Conservation (phyloP, 1,284 basidiomycete species). For the Rhodotorula sp. region DNA sequence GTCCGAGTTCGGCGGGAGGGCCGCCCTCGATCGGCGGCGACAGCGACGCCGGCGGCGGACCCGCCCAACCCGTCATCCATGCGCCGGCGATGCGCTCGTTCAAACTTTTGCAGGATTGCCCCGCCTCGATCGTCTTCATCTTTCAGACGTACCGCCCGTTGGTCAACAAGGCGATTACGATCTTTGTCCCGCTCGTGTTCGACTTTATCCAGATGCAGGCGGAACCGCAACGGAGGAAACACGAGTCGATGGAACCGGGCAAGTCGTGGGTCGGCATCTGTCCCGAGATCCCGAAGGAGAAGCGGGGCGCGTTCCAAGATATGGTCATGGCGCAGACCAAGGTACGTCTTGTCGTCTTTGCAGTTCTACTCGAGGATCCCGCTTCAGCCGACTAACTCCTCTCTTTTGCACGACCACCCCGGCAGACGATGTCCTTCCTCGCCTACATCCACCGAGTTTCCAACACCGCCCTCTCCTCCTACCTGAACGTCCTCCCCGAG, state of each 20-base stretch:
- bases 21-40: constrained; percentile 13
- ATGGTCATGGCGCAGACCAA: constrained; percentile 93
- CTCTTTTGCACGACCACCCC: neutral
- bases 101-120: constrained; percentile 93
- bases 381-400: neutral
- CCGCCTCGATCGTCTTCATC: constrained; percentile 87
- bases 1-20: neutral
- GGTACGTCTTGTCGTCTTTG: constrained; percentile 53
- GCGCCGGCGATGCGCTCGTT: constrained; percentile 76
- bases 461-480: constrained; percentile 69
- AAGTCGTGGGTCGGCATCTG: constrained; percentile 85
- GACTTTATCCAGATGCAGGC: constrained; percentile 74
- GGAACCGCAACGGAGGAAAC: constrained; percentile 77
- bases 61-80: constrained; percentile 14
- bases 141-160: constrained; percentile 76
- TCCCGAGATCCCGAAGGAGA: constrained; percentile 60
- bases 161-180: constrained; percentile 65
- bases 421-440: constrained; percentile 84
- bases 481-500: constrained; percentile 78
- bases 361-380: neutral
- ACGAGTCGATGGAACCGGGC: constrained; percentile 72
- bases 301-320: constrained; percentile 74
- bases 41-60: constrained; percentile 14
- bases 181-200: constrained; percentile 73
- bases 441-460: constrained; percentile 82